Conservation (phyloP, 2,329 filamentous ascomycete species). For the Basipetospora sp. region DNA sequence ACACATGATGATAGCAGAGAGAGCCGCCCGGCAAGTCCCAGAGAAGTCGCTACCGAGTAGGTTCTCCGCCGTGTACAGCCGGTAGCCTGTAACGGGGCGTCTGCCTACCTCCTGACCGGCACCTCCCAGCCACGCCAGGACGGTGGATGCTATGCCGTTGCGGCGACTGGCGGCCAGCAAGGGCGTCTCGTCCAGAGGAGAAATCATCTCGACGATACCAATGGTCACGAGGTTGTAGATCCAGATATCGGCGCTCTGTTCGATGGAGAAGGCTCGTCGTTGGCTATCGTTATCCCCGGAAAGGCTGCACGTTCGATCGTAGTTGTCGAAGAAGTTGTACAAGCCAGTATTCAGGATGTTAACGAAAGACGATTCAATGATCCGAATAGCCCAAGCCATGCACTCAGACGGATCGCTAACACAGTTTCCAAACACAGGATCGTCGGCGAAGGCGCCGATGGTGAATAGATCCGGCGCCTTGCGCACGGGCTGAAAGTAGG, state of each 20-base stretch:
- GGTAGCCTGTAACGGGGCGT: not conserved
- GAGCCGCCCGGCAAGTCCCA: not conserved
- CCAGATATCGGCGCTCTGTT: slow-evolving; percentile 6
- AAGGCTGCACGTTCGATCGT: slow-evolving; percentile 10
- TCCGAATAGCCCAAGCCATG: not conserved
- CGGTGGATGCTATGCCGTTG: no score
- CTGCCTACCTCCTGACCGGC: not conserved
- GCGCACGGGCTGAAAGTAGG: slow-evolving; percentile 16
- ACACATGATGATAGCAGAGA: not conserved
- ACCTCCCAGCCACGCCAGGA: no score
- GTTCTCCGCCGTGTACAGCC: not conserved
- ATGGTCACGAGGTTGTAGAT: slow-evolving; percentile 9
- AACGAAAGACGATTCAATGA: slow-evolving; percentile 5
- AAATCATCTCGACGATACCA: slow-evolving; percentile 8
- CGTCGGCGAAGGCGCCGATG: slow-evolving; percentile 5
- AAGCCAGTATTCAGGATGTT: slow-evolving; percentile 10
- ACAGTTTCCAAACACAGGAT: slow-evolving; percentile 6
- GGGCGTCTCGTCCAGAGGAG: not conserved
- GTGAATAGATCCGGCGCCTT: slow-evolving; percentile 11
- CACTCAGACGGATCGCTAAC: not conserved
- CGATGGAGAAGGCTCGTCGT: slow-evolving; percentile 1
- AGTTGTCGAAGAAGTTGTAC: slow-evolving; percentile 12
- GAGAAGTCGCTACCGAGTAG: not conserved
- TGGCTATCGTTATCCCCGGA: slow-evolving; percentile 8
- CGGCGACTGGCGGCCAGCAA: no score